These are phyloP conservation scores for Epichloe glyceriae DNA, from an alignment of 2,329 filamentous ascomycete genomes.

Conservation along the genomic window DNA sequence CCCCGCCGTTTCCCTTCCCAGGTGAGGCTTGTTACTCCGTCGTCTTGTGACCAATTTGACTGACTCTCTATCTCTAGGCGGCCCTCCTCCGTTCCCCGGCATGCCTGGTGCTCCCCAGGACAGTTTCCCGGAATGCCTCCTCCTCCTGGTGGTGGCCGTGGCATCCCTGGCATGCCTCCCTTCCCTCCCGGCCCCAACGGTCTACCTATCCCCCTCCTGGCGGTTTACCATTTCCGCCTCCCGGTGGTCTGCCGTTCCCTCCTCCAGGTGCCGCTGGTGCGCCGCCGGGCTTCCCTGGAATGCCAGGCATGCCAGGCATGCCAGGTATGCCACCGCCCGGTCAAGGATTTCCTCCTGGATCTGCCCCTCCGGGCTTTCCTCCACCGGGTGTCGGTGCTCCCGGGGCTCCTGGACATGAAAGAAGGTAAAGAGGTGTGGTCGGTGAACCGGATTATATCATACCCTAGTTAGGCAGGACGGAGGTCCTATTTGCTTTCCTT, in stretches of 20 bases:
- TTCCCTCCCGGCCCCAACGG: constrained; percentile 24
- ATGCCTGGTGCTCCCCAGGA: constrained; percentile 29
- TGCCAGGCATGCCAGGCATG: constrained; percentile 19
- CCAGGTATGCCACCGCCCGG: constrained; percentile 27
- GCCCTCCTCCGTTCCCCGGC: constrained; percentile 47
- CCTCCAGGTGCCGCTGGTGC: constrained; percentile 20
- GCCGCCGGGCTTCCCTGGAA: constrained; percentile 18
- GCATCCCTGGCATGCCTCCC: constrained; percentile 32
- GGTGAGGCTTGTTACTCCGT: constrained; percentile 27
- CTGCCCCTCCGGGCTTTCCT: constrained; percentile 15
- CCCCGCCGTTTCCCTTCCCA: constrained; percentile 49
- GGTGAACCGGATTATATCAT: background rate
- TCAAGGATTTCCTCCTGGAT: constrained; percentile 30
- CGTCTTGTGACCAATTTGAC: constrained; percentile 13
- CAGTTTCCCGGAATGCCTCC: constrained; percentile 24
- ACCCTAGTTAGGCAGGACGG: too few relatives aligned
- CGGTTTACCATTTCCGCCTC: constrained; percentile 24
- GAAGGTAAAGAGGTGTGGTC: constrained; percentile 17
- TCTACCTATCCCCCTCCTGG: constrained; percentile 25
- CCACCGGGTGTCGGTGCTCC: background rate
- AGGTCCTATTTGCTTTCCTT: background rate
- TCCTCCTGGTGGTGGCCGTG: constrained; percentile 33
- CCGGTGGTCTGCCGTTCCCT: constrained; percentile 26
- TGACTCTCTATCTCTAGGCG: constrained; percentile 14
- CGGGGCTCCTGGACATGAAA: constrained; percentile 26